Conservation (phyloP, 169 alveolate species). For the Perkinsus olseni region DNA sequence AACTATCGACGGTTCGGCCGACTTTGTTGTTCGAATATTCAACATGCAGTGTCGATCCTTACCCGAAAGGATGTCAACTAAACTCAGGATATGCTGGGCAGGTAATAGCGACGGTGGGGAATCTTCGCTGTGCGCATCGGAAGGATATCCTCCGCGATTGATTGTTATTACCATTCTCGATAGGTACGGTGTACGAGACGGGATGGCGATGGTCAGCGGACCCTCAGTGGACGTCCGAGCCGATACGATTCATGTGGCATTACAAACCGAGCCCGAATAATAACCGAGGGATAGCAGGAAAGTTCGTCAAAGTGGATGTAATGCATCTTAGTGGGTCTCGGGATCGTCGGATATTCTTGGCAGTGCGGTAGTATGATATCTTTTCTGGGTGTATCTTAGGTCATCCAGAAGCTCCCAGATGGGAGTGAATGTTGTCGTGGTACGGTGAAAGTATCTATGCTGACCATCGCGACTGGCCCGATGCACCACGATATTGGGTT, state of each 20-base stretch:
- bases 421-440: neutral
- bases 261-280: neutral
- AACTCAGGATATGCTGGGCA: neutral
- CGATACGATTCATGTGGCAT: neutral
- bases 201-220: neutral
- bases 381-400: neutral
- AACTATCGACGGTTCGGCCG: neutral
- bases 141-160: neutral
- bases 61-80: neutral
- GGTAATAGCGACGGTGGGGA: neutral
- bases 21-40: neutral
- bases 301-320: neutral
- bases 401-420: neutral
- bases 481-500: neutral
- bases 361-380: neutral
- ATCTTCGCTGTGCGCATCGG: neutral
- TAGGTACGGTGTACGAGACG: neutral
- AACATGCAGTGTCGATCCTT: neutral
- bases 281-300: neutral
- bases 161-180: neutral
- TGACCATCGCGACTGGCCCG: neutral
- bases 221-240: neutral
- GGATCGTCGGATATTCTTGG: no score
- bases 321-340: neutral
- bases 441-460: neutral